A percentile compares a stretch with the other conserved stretches of the same genome.
These are phyloP conservation scores for Cladosporium sp. DNA, from an alignment of 2,329 filamentous ascomycete species.

Conservation along the genomic window DNA sequence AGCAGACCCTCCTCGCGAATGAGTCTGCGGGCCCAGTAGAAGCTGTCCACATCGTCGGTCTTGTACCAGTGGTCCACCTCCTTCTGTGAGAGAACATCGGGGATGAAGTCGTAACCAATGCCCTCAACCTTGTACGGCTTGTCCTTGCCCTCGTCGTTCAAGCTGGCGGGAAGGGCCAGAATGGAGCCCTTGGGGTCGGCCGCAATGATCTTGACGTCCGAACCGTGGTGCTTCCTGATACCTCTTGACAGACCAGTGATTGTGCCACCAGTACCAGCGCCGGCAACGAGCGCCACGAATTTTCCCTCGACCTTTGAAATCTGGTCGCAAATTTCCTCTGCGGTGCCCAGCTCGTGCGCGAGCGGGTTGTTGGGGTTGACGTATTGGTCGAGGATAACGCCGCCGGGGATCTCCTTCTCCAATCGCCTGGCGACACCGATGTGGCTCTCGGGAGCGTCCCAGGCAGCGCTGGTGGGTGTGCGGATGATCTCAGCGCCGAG, in stretches of 20 bases:
- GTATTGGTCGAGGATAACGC: slow-evolving; percentile 97
- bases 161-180: slow-evolving; percentile 73
- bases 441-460: slow-evolving; percentile 91
- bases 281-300: slow-evolving; percentile 81
- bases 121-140: slow-evolving; percentile 96
- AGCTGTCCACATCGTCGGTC: slow-evolving; percentile 90
- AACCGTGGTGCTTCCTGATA: slow-evolving; percentile 77
- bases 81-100: slow-evolving; percentile 82
- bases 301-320: slow-evolving; percentile 65
- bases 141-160: slow-evolving; percentile 81
- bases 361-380: slow-evolving; percentile 86
- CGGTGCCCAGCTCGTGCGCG: slow-evolving; percentile 91
- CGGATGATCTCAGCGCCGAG: slow-evolving; percentile 96
- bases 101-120: slow-evolving; percentile 98
- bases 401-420: slow-evolving; percentile 94
- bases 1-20: slow-evolving; percentile 94
- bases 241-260: slow-evolving; percentile 87
- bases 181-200: slow-evolving; percentile 93
- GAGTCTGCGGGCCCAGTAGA: slow-evolving; percentile 82
- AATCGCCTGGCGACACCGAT: slow-evolving; percentile 90
- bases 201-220: slow-evolving; percentile 81
- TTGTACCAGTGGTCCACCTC: slow-evolving; percentile 96
- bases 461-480: slow-evolving; percentile 93
- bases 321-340: slow-evolving; percentile 94
- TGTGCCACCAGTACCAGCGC: slow-evolving; percentile 92